Percentiles rank a stretch among this genome's conserved stretches.
These are phyloP conservation scores for Chenopodium berlandieri DNA, from an alignment of 148 eudicot genomes.

Conservation along the genomic window DNA sequence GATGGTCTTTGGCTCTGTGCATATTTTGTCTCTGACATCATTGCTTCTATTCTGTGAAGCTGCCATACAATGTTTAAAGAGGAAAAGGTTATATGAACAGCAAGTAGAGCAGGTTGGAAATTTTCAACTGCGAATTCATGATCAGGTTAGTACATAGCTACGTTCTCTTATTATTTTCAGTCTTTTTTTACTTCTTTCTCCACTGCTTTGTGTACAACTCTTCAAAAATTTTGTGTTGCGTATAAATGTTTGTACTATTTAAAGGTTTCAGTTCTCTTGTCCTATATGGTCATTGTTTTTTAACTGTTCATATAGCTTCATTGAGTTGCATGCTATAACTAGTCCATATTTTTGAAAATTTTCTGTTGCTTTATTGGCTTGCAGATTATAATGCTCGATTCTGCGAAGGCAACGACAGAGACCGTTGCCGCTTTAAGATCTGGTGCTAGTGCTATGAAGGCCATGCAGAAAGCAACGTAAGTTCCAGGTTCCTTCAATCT, in stretches of 20 bases:
- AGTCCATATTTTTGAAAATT: background rate
- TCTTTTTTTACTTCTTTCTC: background rate
- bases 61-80: conserved; percentile 85
- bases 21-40: background rate
- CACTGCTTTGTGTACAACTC: background rate
- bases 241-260: background rate
- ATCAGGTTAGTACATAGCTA: conserved; percentile 47
- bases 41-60: conserved; percentile 37
- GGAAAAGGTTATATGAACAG: conserved; percentile 77
- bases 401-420: conserved; percentile 92
- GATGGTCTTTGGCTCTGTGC: background rate
- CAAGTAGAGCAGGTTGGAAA: conserved; percentile 86
- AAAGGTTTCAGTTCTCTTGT: too few species aligned
- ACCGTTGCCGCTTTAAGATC: conserved; percentile 92
- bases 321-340: background rate
- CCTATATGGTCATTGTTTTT: background rate
- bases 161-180: background rate
- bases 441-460: conserved; percentile 92
- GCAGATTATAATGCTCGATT: conserved; percentile 90
- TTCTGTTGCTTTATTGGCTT: conserved; percentile 17
- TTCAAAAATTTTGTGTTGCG: background rate
- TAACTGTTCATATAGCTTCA: background rate
- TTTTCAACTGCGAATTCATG: conserved; percentile 83
- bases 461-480: conserved; percentile 94
- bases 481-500: conserved; percentile 25